Percentiles rank a stretch among this genome's conserved stretches.
Conservation (phyloP, 352 stramenopile species). For the Pythium utonaiense region DNA sequence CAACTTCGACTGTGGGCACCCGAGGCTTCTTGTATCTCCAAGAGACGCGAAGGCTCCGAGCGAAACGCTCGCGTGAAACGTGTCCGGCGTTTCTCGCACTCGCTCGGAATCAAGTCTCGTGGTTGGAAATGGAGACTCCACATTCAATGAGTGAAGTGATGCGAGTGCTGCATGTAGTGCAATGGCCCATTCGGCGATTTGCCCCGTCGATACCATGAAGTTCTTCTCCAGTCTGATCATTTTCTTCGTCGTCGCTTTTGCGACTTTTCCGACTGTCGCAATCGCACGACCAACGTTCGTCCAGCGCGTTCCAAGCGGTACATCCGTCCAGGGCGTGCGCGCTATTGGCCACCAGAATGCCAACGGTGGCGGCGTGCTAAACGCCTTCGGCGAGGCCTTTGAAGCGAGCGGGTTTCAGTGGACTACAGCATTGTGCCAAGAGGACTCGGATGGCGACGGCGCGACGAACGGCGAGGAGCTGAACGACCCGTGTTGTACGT, state of each 20-base stretch:
- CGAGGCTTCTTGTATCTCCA: neutral
- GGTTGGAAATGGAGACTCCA: no score
- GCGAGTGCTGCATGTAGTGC: no score
- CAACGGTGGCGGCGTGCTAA: slow-evolving; percentile 45
- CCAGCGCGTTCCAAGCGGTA: slow-evolving; percentile 54
- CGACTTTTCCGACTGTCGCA: neutral
- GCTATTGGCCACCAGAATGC: slow-evolving; percentile 55
- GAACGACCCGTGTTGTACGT: slow-evolving; percentile 83
- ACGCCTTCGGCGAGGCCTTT: slow-evolving; percentile 67
- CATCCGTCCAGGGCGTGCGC: slow-evolving; percentile 36
- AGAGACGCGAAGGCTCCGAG: slow-evolving; percentile 13
- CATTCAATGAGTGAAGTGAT: no score
- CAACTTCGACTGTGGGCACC: neutral
- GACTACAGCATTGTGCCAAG: slow-evolving; percentile 53
- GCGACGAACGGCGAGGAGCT: slow-evolving; percentile 88
- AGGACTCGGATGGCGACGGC: slow-evolving; percentile 74
- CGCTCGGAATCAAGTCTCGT: neutral
- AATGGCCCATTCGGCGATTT: slow-evolving; percentile 8
- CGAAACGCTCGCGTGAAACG: neutral
- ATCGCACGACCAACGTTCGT: slow-evolving; percentile 44
- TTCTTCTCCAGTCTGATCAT: neutral
- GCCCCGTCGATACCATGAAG: slow-evolving; percentile 1
- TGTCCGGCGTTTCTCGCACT: neutral
- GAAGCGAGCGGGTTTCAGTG: slow-evolving; percentile 32
- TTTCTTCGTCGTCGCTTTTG: neutral